These are phyloP conservation scores for Suhomyces kunorum DNA, from an alignment of 1,139 yeast species.

Conservation along the genomic window DNA sequence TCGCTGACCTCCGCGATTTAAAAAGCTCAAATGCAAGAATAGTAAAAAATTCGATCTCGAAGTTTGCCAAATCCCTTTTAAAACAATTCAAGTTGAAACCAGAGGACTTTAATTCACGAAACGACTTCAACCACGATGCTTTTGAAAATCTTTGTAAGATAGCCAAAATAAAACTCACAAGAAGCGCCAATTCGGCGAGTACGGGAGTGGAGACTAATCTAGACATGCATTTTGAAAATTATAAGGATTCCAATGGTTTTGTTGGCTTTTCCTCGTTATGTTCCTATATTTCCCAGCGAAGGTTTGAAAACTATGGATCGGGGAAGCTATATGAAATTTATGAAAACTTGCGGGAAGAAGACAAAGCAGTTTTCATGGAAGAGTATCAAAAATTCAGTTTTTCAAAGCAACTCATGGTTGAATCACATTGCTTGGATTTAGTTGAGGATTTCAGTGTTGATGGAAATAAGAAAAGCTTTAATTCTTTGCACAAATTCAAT, in stretches of 20 bases:
- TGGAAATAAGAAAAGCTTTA: slow-evolving; percentile 9
- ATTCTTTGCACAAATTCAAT: slow-evolving; percentile 12
- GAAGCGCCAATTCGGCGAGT: background rate
- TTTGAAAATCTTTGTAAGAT: slow-evolving; percentile 7
- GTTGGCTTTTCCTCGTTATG: slow-evolving; percentile 25
- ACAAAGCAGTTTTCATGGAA: slow-evolving; percentile 21
- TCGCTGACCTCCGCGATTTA: slow-evolving; percentile 1
- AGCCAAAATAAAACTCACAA: background rate
- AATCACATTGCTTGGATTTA: slow-evolving; percentile 24
- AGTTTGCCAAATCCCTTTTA: slow-evolving; percentile 5
- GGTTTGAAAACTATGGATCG: slow-evolving; percentile 15
- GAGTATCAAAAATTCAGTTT: slow-evolving; percentile 28
- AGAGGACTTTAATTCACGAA: background rate
- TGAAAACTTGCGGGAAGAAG: slow-evolving; percentile 16
- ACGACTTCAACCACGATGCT: background rate
- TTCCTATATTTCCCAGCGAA: slow-evolving; percentile 21
- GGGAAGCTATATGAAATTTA: slow-evolving; percentile 22
- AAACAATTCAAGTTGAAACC: slow-evolving; percentile 3
- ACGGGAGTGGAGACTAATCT: background rate
- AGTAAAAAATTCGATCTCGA: slow-evolving; percentile 10
- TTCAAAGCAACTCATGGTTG: slow-evolving; percentile 30
- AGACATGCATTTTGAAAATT: slow-evolving; percentile 17
- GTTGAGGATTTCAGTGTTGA: slow-evolving; percentile 15
- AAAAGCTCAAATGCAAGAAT: slow-evolving; percentile 8
- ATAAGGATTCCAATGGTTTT: slow-evolving; percentile 22